Conservation (phyloP, 257 asterid genomes). For the Ocimum tenuiflorum region DNA sequence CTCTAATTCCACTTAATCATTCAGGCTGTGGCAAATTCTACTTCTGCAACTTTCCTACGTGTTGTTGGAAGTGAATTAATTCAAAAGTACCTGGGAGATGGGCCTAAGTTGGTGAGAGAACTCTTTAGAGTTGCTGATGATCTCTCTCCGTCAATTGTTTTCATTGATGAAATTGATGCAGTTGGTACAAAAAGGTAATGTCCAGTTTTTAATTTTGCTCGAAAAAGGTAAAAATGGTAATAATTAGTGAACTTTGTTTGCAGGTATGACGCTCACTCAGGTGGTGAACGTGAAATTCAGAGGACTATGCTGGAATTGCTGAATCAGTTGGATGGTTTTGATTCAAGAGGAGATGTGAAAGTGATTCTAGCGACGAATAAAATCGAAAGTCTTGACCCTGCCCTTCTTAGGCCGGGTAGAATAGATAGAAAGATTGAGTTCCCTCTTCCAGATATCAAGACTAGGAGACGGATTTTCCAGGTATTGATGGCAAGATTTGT, state of each 20-base stretch:
- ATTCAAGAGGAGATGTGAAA: constrained; percentile 91
- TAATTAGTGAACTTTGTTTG: constrained; percentile 3
- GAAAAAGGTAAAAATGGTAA: not conserved
- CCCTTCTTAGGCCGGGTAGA: constrained; percentile 86
- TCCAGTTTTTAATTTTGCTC: not conserved
- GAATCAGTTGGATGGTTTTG: constrained; percentile 90
- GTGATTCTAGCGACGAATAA: constrained; percentile 90
- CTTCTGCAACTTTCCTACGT: constrained; percentile 93
- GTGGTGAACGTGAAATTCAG: constrained; percentile 98
- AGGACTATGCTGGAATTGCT: constrained; percentile 88
- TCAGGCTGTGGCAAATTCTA: constrained; percentile 95
- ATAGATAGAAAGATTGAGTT: constrained; percentile 84
- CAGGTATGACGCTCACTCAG: constrained; percentile 93
- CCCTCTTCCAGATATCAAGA: constrained; percentile 88
- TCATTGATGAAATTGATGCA: constrained; percentile 93
- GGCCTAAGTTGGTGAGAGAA: constrained; percentile 93
- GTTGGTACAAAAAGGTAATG: constrained; percentile 79
- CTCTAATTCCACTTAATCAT: constrained; percentile 8
- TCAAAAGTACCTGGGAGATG: constrained; percentile 92
- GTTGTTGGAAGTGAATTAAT: constrained; percentile 95
- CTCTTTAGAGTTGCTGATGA: constrained; percentile 96
- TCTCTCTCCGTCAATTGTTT: constrained; percentile 87
- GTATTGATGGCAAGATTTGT: constrained; percentile 28
- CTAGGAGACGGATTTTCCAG: constrained; percentile 81
- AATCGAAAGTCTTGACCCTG: constrained; percentile 88